Conservation (phyloP, 768 basidiomycete genomes). For the Russula sp. region DNA sequence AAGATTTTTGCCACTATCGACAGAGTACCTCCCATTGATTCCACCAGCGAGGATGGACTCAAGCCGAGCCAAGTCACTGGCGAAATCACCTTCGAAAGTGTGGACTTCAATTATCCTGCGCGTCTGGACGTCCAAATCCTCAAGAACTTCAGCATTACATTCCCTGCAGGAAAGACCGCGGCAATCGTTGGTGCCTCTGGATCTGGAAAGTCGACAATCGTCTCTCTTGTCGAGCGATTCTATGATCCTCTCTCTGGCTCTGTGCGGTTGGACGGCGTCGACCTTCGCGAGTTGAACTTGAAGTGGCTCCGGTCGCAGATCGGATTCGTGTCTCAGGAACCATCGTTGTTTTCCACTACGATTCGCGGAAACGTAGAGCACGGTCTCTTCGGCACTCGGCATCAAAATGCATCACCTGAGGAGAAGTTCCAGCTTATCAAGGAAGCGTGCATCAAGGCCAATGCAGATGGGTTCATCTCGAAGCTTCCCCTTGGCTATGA, state of each 20-base stretch:
- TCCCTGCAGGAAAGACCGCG: conserved; percentile 44
- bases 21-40: conserved; percentile 83
- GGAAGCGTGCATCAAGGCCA: conserved; percentile 45
- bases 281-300: conserved; percentile 41
- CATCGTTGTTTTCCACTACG: conserved; percentile 43
- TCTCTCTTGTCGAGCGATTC: conserved; percentile 46
- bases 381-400: conserved; percentile 43
- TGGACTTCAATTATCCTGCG: conserved; percentile 83
- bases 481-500: conserved; percentile 47
- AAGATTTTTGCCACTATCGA: conserved; percentile 89
- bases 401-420: conserved; percentile 36
- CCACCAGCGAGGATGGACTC: conserved; percentile 56
- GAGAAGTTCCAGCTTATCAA: conserved; percentile 42
- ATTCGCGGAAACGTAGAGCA: conserved; percentile 44
- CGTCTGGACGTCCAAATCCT: conserved; percentile 74
- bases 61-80: conserved; percentile 65
- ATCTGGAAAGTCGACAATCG: conserved; percentile 37
- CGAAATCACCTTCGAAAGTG: conserved; percentile 61
- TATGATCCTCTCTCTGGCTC: conserved; percentile 43
- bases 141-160: conserved; percentile 58
- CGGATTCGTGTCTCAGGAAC: conserved; percentile 48
- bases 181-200: conserved; percentile 39
- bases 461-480: conserved; percentile 45
- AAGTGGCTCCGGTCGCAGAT: conserved; percentile 47
- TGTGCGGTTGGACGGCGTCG: conserved; percentile 42